Conservation (phyloP, 805 yeast genomes). For the Alloascoidea africana region DNA sequence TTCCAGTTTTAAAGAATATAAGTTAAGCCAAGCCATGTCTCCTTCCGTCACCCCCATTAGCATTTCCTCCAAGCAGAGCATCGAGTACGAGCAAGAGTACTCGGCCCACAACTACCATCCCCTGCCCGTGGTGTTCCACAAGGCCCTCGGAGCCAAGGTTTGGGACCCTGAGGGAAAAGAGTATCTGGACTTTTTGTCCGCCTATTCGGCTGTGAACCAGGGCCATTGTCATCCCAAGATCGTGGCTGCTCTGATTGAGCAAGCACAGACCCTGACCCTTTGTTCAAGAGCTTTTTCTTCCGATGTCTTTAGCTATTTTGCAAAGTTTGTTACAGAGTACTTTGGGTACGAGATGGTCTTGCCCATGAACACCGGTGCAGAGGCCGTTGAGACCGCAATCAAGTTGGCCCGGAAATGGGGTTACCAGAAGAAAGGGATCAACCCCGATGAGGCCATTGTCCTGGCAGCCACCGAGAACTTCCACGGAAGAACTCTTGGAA, state of each 20-base stretch:
- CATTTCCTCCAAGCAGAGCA: slow-evolving; percentile 52
- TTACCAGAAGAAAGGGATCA: slow-evolving; percentile 71
- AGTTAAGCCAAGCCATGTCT: neutral
- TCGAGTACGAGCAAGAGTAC: slow-evolving; percentile 55
- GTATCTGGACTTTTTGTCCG: slow-evolving; percentile 83
- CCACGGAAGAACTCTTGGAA: slow-evolving; percentile 94
- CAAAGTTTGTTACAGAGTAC: slow-evolving; percentile 77
- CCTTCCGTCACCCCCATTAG: slow-evolving; percentile 19
- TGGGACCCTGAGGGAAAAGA: slow-evolving; percentile 98
- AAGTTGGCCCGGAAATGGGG: slow-evolving; percentile 98
- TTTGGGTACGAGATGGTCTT: slow-evolving; percentile 85
- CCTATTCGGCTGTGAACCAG: slow-evolving; percentile 95
- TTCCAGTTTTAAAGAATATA: no score
- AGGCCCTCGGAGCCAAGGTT: slow-evolving; percentile 81
- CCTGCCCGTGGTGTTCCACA: slow-evolving; percentile 82
- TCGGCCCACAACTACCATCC: slow-evolving; percentile 98
- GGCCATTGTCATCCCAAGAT: slow-evolving; percentile 97
- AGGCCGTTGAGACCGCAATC: slow-evolving; percentile 92
- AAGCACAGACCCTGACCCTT: slow-evolving; percentile 71
- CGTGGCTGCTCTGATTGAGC: slow-evolving; percentile 69
- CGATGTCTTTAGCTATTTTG: slow-evolving; percentile 74
- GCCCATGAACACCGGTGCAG: slow-evolving; percentile 99
- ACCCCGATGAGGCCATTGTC: slow-evolving; percentile 71
- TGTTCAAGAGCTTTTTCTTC: slow-evolving; percentile 89
- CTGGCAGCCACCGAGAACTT: slow-evolving; percentile 81